A percentile compares a stretch with the other conserved stretches of the same genome.
These are phyloP conservation scores for Quercus bicolor DNA, from an alignment of 306 rosid species.

Conservation along the genomic window DNA sequence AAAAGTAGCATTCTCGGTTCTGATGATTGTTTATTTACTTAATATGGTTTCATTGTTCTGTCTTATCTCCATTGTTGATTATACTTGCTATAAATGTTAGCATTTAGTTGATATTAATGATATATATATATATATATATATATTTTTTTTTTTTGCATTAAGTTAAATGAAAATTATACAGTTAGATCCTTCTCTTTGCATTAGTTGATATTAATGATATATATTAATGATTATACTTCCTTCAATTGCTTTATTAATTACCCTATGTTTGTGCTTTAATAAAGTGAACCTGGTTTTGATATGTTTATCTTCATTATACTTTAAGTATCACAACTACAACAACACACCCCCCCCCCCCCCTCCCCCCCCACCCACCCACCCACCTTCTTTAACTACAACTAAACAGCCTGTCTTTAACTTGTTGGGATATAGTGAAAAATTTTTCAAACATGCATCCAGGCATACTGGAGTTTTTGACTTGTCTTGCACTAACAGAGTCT, in stretches of 20 bases:
- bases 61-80: slow-evolving; percentile 1
- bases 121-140: no score
- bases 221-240: background rate
- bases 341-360: no score
- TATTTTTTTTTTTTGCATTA: no score
- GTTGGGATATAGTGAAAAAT: background rate
- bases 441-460: background rate
- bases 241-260: background rate
- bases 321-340: background rate
- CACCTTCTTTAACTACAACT: background rate
- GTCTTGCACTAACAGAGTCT: background rate
- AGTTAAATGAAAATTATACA: background rate
- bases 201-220: no score
- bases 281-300: background rate
- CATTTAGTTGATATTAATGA: background rate
- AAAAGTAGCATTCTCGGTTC: slow-evolving; percentile 4
- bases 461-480: background rate
- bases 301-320: background rate
- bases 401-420: background rate
- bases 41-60: background rate
- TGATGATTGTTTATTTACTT: background rate
- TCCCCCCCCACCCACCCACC: no score
- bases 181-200: background rate
- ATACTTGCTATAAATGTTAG: background rate
- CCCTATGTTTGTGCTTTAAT: background rate